phyloP scores from a whole-genome alignment of 805 yeast species.

The Yamadazyma nakazawae region DNA sequence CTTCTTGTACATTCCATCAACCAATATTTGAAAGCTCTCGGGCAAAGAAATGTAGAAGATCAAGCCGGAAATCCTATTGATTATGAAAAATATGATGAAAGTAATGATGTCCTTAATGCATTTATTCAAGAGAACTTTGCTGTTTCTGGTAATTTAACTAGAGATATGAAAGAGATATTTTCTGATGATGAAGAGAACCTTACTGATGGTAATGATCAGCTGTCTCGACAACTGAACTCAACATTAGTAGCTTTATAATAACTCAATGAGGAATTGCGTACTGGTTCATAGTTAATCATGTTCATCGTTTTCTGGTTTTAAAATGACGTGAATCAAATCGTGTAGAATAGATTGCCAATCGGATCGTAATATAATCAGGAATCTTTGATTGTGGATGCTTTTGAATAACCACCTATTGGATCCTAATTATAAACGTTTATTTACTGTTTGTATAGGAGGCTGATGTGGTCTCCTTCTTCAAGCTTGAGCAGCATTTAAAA shows the following conservation, averaged over 20 bases:
- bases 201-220: not conserved
- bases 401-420: too few relatives aligned
- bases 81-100: not conserved
- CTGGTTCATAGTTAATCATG: not conserved
- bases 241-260: not conserved
- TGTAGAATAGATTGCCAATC: too few relatives aligned
- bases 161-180: not conserved
- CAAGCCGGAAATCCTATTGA: not conserved
- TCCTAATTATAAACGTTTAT: too few relatives aligned
- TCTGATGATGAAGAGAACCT: not conserved
- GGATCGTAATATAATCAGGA: too few relatives aligned
- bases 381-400: too few relatives aligned
- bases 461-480: too few relatives aligned
- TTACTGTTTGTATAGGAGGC: too few relatives aligned
- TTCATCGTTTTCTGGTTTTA: too few relatives aligned
- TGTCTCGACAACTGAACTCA: not conserved
- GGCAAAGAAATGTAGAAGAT: not conserved
- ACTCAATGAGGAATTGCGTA: not conserved
- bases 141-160: not conserved
- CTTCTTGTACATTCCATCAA: not conserved
- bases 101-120: not conserved
- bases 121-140: not conserved
- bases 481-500: too few relatives aligned
- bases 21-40: not conserved
- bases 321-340: too few relatives aligned